These are phyloP conservation scores for Wickerhamomyces chaumierensis DNA, from an alignment of 805 yeast genomes.

Conservation along the genomic window DNA sequence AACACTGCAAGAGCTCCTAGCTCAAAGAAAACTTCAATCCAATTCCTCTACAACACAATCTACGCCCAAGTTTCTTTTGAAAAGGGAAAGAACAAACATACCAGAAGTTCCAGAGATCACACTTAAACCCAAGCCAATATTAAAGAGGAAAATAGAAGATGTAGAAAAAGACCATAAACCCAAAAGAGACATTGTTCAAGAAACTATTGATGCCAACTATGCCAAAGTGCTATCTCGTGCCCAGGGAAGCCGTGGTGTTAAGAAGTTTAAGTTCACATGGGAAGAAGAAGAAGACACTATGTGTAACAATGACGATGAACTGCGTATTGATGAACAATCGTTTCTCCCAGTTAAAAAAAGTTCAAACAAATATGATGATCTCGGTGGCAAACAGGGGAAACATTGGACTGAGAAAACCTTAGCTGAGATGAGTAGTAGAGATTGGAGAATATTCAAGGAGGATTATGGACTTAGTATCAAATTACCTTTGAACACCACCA, in stretches of 20 bases:
- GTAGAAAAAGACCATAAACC: not conserved
- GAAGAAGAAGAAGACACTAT: conserved; percentile 56
- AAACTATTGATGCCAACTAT: not conserved
- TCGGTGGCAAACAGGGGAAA: conserved; percentile 9
- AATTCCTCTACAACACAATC: not conserved
- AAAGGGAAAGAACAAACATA: conserved; percentile 29
- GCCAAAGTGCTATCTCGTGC: not conserved
- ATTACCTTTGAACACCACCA: no score
- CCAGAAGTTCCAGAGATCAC: not conserved
- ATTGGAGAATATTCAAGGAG: conserved; percentile 82
- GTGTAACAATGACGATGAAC: conserved; percentile 26
- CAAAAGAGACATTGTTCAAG: not conserved
- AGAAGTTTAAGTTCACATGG: conserved; percentile 62
- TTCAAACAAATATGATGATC: conserved; percentile 6
- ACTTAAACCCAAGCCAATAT: not conserved
- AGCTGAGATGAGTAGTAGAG: conserved; percentile 61
- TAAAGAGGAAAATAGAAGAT: not conserved
- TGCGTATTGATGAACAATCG: no score
- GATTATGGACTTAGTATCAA: conserved; percentile 59
- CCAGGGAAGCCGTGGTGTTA: conserved; percentile 1
- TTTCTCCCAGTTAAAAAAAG: not conserved
- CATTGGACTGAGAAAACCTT: conserved; percentile 63
- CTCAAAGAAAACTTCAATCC: conserved; percentile 11
- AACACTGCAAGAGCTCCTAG: conserved; percentile 26
- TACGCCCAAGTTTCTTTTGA: conserved; percentile 34